Base-by-base conservation (phyloP, 768 basidiomycete species). In the Tephrocybe rancida region DNA sequence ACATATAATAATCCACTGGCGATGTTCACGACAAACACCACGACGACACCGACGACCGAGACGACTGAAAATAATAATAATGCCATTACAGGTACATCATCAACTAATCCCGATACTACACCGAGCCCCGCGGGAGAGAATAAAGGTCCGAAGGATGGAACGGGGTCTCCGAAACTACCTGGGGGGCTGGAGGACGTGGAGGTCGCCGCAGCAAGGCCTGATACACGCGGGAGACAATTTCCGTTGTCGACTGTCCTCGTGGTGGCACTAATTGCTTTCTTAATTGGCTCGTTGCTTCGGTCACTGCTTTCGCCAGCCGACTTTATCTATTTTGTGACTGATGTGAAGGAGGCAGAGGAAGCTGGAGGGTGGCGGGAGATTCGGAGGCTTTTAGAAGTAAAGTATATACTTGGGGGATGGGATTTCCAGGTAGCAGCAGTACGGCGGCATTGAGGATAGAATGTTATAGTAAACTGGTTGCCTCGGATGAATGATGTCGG, bases 231-330 rank as follows among this genome's bases (percentile, higher is more conserved):
- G 55, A 53, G 63, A 52, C 48, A 62, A 60, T 81, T 78, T 63
- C 70, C 75, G 44, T 56, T 78, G 61, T 77, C 79, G 41, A 86
- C 85, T 37, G 70, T 96, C 54, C 64, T 97, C 61, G 74, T 93
- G 55, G 82, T 89, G 34, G 93, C 86, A 34, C 69, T 98, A 57
- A 90, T 97, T 61, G 88, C 90, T 24, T 95, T 98, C 70, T 74
- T 98, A 63, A 82, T 98, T 62, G 96, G 96, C 52, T 95, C 93
- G 24, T 74, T 98, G 50, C 73, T 97, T 56, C 84, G 96, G 50
- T 93, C 92, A 16, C 77, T 98, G 56, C 75, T 98, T 34, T 90
- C 88, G 5, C 92, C 96, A 39, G 91, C 88, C 14, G 96, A 97
- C 70, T 95, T 94, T 73, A 85, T 95, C 39, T 87, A 93, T 67